Base-by-base conservation (phyloP, 2,329 filamentous ascomycete species). In the Tolypocladium endophyticum region DNA sequence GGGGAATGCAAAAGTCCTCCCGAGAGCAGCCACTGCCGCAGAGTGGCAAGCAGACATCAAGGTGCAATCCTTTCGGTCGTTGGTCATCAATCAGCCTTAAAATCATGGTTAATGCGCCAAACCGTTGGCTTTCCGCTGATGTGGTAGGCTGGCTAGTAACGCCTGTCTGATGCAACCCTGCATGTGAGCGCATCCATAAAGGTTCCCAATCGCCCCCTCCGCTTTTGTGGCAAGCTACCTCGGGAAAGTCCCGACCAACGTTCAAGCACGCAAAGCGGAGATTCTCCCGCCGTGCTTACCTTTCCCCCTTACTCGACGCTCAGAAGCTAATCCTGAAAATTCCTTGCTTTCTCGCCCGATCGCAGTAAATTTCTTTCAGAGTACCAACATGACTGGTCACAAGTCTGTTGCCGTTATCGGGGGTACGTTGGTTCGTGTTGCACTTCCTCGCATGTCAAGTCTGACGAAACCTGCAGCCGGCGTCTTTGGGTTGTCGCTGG, bases 401-500 rank as follows among this genome's bases (percentile, higher is more conserved):
- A 64, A 61, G 45, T 58, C 56, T n/a, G 60, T 64, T 23, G 60
- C 58, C 18, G 45, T 64, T 33, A 56, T 64, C 36, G 61, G 63
- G 25, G 59, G 61, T 62, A 45, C 45, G 61, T 52, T 52, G 28
- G 47, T n/a, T 28, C 12, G 8, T 12, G 18, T n/a, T 33, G 16
- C 47, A 33, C 28, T 20, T 5, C 28, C 28, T 9, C 28, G 47
- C 47, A n/a, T 33, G 47, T 18, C 20, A 20, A 1, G 28, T 52
- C 47, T 52, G 28, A 33, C 28, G 28, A 18, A 18, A 33, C 9
- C 30, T 57, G 11, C 18, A 68, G 66, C 66, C 53, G 66, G 66
- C 38, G 62, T 68, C 23, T 68, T 67, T 43, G 66, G 66, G 41
- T 62, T 66, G 3, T 68, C 66, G 28, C 50, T 68, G n/a, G 64